Evolutionary conservation across 225 moss, liverwort and hornwort species (phyloP), one percentile per base, ranked within the genome.

Genomic region (Physcomitrium patens): DNA sequence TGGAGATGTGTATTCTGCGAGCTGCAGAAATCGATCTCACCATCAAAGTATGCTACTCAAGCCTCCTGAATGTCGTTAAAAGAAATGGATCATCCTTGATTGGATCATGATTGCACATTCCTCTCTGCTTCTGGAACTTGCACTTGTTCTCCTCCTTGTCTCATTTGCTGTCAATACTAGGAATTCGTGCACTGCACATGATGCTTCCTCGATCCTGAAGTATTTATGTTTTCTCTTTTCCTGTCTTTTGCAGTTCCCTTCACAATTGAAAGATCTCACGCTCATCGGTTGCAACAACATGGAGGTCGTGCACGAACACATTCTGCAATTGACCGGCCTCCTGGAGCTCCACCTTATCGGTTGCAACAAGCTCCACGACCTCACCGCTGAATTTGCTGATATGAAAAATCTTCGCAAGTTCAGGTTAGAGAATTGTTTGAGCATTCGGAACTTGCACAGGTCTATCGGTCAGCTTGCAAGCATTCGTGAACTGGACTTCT

Each of bases 221-320:
- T 13, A 41, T 24, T 24, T 1, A 17, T 11, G 28, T 7, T 23
- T 7, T 47, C 31, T 37, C 5, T 37, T 37, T 37, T 6, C 24
- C 2, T 74, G 37, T 74, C 10, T 24, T 14, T 49, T 81, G 74
- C 86, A 92, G 96, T 96, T 94, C 67, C 96, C 96, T 57, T 86
- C 94, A 6, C 96, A 96, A 77, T 71, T 96, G 63, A 92, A 82
- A 74, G 96, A 96, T 77, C 88, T 96, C 22, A 96, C 96, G 0
- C 78, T 96, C 48, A 96, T 94, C 1, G 96, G 96, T 50, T 94
- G 96, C 86, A 91, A 92, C 58, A 96, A 94, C 69, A 94, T 96
- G 94, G 96, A 96, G 42, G 87, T 90, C 14, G 81, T 96, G n/a
- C 96, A 92, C 60, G 94, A 96, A 71, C 69, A 87, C 65, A 87